Conservation (phyloP, 2,329 filamentous ascomycete genomes). For the Madurella fahalii region DNA sequence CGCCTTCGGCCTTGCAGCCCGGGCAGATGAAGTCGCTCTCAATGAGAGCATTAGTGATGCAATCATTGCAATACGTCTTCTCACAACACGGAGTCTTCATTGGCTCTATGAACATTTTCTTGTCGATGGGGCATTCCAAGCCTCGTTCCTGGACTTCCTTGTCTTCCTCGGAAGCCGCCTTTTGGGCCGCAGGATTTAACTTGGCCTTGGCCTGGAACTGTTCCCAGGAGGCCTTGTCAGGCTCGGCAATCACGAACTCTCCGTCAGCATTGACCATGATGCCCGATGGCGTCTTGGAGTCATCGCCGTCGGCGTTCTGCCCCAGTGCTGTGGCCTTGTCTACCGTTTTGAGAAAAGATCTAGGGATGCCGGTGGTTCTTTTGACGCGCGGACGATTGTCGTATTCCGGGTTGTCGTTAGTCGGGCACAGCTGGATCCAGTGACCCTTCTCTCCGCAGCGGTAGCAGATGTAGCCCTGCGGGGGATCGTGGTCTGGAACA, state of each 20-base stretch:
- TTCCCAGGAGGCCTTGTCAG: constrained; percentile 94
- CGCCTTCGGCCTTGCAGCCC: constrained; percentile 82
- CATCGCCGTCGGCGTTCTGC: constrained; percentile 72
- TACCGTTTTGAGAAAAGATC: constrained; percentile 91
- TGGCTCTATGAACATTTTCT: constrained; percentile 96
- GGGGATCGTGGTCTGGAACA: constrained; percentile 88
- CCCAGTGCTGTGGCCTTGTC: constrained; percentile 79
- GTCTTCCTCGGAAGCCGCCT: constrained; percentile 70
- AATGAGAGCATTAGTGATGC: constrained; percentile 98
- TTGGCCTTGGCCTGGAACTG: constrained; percentile 94
- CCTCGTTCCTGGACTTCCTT: constrained; percentile 86
- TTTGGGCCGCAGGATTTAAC: constrained; percentile 76
- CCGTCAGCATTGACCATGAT: constrained; percentile 98
- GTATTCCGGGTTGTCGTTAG: constrained; percentile 96
- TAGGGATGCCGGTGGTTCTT: constrained; percentile 92
- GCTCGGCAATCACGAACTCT: constrained; percentile 93
- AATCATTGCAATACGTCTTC: constrained; percentile 98
- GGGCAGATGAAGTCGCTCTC: constrained; percentile 97
- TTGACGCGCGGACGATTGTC: constrained; percentile 92
- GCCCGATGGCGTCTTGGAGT: constrained; percentile 74
- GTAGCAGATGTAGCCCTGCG: constrained; percentile 92
- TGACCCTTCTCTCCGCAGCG: constrained; percentile 97
- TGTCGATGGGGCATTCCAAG: constrained; percentile 92
- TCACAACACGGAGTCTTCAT: constrained; percentile 98
- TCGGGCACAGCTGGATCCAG: constrained; percentile 97